Conservation (phyloP, 2,329 filamentous ascomycete species). For the Fusarium sp. region DNA sequence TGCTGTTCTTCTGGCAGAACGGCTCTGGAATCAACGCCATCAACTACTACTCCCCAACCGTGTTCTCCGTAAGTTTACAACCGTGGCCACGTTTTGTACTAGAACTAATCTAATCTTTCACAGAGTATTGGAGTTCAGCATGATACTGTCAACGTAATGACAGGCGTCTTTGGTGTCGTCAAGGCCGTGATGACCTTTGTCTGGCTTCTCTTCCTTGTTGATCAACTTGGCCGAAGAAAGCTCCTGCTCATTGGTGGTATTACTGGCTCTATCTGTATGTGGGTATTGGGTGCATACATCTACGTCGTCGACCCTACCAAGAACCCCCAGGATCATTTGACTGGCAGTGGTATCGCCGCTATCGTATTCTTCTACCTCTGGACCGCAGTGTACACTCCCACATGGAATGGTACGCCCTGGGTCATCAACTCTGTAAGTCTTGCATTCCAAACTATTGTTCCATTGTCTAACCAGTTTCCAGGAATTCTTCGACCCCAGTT, state of each 20-base stretch:
- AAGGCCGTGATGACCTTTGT: conserved; percentile 71
- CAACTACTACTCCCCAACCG: conserved; percentile 38
- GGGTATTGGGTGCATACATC: conserved; percentile 67
- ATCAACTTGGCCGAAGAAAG: conserved; percentile 56
- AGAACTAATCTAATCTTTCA: not conserved
- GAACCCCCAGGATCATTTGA: conserved; percentile 47
- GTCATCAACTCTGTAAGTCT: conserved; percentile 46
- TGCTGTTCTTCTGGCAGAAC: conserved; percentile 75
- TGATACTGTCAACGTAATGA: conserved; percentile 58
- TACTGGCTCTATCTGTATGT: conserved; percentile 68
- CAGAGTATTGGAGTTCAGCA: conserved; percentile 14
- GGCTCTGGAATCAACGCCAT: conserved; percentile 58
- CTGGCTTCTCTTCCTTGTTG: conserved; percentile 72
- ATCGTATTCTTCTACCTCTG: conserved; percentile 75
- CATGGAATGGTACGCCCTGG: conserved; percentile 71
- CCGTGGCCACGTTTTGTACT: rapidly evolving
- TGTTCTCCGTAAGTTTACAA: conserved; percentile 15
- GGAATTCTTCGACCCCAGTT: conserved; percentile 61
- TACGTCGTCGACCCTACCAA: conserved; percentile 50
- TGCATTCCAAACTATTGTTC: rapidly evolving
- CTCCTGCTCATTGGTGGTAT: conserved; percentile 68
- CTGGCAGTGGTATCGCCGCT: conserved; percentile 62
- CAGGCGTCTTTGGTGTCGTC: conserved; percentile 73
- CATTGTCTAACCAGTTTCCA: not conserved
- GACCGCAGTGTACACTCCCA: conserved; percentile 62